Conservation (phyloP, 2,329 filamentous ascomycete genomes). For the Dothideomycetes sp. region DNA sequence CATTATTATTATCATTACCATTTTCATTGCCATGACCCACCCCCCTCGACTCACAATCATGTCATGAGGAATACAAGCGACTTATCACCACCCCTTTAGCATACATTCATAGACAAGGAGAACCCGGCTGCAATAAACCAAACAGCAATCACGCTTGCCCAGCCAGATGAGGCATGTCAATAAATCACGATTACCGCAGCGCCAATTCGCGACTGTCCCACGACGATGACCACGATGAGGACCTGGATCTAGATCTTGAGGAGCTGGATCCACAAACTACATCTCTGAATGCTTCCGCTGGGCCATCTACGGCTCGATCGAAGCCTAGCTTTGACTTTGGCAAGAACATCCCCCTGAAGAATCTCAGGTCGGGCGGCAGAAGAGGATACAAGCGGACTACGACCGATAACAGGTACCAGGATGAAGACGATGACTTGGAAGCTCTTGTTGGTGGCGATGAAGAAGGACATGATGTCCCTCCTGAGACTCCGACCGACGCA, state of each 20-base stretch:
- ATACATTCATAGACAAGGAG: no score
- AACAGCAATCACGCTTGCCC: neutral
- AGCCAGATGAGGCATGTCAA: conserved; percentile 32
- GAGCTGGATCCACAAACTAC: conserved; percentile 57
- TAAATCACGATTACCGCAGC: conserved; percentile 33
- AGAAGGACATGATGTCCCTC: conserved; percentile 32
- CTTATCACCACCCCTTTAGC: no score
- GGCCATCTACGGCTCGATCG: conserved; percentile 21
- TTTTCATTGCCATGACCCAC: no score
- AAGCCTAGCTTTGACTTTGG: conserved; percentile 27
- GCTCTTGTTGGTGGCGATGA: conserved; percentile 45
- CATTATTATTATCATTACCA: no score
- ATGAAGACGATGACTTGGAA: conserved; percentile 49
- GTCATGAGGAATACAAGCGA: no score
- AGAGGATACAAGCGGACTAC: conserved; percentile 15
- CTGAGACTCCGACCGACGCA: neutral
- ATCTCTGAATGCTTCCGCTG: conserved; percentile 15
- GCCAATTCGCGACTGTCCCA: conserved; percentile 16
- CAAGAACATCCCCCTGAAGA: conserved; percentile 58
- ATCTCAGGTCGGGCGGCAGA: conserved; percentile 38
- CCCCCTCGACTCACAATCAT: no score
- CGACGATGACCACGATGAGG: conserved; percentile 41
- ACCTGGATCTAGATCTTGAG: conserved; percentile 66
- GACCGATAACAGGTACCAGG: conserved; percentile 23
- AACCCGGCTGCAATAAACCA: neutral